Evolutionary conservation across 768 basidiomycete species (phyloP), one percentile per base, ranked within the genome.

Genomic region (Pisolithus microcarpus): DNA sequence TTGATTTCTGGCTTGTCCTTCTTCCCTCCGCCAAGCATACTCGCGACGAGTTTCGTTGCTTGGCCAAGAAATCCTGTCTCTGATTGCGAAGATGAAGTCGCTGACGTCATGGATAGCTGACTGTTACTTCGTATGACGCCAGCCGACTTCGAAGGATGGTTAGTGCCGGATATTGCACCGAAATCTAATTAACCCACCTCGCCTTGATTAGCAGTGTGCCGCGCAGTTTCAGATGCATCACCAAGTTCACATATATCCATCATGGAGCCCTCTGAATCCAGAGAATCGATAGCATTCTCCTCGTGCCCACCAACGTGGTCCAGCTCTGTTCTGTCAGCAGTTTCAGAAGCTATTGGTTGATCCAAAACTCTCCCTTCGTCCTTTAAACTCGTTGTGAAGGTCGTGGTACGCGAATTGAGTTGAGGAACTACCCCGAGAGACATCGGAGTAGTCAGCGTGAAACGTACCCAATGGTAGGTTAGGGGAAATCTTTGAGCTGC

Each of bases 1-100:
- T 91, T 92, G 38, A 90, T 80, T 61, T 89, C 85, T 7, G 81
- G 73, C 58, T 86, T 86, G 39, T 64, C 73, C 63, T 88, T 91
- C 72, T 87, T 91, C 53, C 75, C 72, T 19, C 75, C 76, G 7
- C 86, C 81, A 49, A 89, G 70, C 51, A 87, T 79, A 53, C 72
- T 86, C 56, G 70, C 81, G 42, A 88, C 71, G 15, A 87, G 69
- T 57, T 82, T 87, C 16, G 80, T 79, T 5, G 89, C 84, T 57
- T 86, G 82, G 30, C 78, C 75, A 56, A 87, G 72, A 70, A 91
- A 78, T 36, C 88, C 85, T 47, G 64, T 61, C 39, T 81, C 79
- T 15, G 80, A 60, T 47, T 71, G 69, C 31, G 66, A 63, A 15
- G 65, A 66, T 16, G 64, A 66, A n/a, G 57, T 44, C 34, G 55